phyloP scores from a whole-genome alignment of 805 yeast species.

The Metschnikowia koreensis region DNA sequence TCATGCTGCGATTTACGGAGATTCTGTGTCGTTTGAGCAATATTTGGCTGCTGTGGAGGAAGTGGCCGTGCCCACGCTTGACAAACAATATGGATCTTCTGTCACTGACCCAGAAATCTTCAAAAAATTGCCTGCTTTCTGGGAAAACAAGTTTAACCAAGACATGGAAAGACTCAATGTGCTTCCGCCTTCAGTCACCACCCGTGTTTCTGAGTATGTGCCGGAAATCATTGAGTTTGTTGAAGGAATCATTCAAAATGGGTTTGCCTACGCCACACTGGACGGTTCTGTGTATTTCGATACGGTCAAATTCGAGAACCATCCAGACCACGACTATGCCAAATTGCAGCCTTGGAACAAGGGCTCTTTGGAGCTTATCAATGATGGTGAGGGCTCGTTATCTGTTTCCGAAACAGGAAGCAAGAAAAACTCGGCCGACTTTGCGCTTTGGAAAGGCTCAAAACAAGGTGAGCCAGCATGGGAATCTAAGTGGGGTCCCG shows the following conservation, averaged over 20 bases:
- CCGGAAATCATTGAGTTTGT: conserved; percentile 89
- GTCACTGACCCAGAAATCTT: conserved; percentile 86
- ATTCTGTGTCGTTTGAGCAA: conserved; percentile 25
- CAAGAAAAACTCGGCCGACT: conserved; percentile 77
- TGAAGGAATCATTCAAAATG: conserved; percentile 67
- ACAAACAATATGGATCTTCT: conserved; percentile 65
- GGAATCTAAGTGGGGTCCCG: conserved; percentile 95
- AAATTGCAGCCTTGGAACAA: conserved; percentile 98
- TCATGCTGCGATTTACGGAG: conserved; percentile 38
- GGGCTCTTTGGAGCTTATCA: conserved; percentile 78
- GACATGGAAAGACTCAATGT: conserved; percentile 89
- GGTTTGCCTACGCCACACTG: conserved; percentile 76
- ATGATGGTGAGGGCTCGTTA: conserved; percentile 94
- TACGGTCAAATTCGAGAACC: conserved; percentile 73
- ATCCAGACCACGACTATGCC: conserved; percentile 79
- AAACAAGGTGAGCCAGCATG: conserved; percentile 97
- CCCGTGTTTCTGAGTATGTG: conserved; percentile 92
- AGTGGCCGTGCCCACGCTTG: conserved; percentile 71
- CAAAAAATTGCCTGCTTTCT: conserved; percentile 75
- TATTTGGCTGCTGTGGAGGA: conserved; percentile 63
- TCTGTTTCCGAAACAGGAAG: conserved; percentile 44
- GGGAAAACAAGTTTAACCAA: conserved; percentile 82
- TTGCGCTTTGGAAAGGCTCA: conserved; percentile 95
- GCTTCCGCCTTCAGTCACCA: conserved; percentile 77
- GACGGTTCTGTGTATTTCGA: conserved; percentile 98